Evolutionary conservation across 2,329 filamentous ascomycete species (phyloP).

Genomic region (Akanthomyces dipterigenus): DNA sequence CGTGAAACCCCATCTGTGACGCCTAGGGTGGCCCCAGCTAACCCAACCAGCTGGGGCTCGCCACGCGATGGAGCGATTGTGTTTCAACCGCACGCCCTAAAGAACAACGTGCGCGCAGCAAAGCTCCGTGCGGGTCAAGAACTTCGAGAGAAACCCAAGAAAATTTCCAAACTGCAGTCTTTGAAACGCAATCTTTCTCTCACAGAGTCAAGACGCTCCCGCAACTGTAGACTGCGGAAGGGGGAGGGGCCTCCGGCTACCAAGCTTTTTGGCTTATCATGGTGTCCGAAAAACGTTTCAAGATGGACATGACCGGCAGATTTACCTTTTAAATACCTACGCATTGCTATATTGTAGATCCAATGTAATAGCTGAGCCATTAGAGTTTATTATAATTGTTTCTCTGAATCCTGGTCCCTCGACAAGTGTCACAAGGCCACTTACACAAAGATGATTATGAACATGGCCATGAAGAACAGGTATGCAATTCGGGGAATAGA

Average conservation of each 20-base stretch:
- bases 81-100: background rate
- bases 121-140: background rate
- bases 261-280: background rate
- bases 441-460: too few species aligned
- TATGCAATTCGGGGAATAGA: background rate
- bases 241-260: background rate
- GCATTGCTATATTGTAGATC: background rate
- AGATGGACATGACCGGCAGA: background rate
- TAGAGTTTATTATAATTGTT: background rate
- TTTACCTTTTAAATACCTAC: background rate
- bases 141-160: background rate
- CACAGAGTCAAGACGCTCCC: background rate
- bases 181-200: slow-evolving; percentile 2
- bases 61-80: background rate
- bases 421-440: background rate
- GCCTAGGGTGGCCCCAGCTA: background rate
- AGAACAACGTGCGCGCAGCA: background rate
- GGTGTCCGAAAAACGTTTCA: slow-evolving; percentile 1
- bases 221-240: background rate
- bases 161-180: background rate
- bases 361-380: background rate
- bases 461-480: background rate
- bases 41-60: background rate
- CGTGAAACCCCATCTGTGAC: slow-evolving; percentile 9
- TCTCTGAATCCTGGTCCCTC: background rate